A percentile compares a stretch with the other conserved stretches of the same genome.
Conservation (phyloP, 2,329 filamentous ascomycete species). For the Alternaria panax region DNA sequence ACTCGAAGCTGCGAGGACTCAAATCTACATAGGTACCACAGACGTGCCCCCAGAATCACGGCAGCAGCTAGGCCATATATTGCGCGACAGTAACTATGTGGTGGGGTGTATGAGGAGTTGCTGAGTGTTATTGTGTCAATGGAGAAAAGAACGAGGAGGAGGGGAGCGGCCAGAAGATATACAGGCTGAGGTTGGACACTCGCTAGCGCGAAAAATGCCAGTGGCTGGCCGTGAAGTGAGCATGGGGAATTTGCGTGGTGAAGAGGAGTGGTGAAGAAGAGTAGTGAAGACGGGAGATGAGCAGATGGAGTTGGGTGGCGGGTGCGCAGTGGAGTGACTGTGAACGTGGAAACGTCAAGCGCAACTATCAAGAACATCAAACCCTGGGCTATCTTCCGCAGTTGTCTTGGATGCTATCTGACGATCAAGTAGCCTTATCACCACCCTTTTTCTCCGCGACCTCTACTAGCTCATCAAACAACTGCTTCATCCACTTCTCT, state of each 20-base stretch:
- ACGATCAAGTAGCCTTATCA: neutral
- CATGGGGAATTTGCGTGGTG: neutral
- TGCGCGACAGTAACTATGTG: slow-evolving; percentile 1
- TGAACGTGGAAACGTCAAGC: neutral
- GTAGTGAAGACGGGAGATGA: neutral
- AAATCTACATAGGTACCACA: no score
- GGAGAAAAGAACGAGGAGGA: neutral
- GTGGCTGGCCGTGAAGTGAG: neutral
- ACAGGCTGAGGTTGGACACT: neutral
- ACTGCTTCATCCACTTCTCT: slow-evolving; percentile 73
- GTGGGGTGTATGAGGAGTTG: neutral
- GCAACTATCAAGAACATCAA: neutral
- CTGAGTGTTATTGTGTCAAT: neutral
- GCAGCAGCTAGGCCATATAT: neutral
- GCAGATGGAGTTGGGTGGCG: neutral
- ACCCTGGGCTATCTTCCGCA: neutral
- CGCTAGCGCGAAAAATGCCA: neutral
- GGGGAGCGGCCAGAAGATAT: neutral
- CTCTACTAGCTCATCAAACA: slow-evolving; percentile 76
- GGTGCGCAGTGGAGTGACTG: neutral
- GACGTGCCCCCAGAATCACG: neutral
- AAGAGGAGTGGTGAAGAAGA: neutral
- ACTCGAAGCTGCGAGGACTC: no score
- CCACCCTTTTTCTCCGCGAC: slow-evolving; percentile 54
- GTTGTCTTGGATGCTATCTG: neutral